These are phyloP conservation scores for Protomyces arabidopsidicola DNA, from an alignment of 1,139 yeast genomes.

Conservation along the genomic window DNA sequence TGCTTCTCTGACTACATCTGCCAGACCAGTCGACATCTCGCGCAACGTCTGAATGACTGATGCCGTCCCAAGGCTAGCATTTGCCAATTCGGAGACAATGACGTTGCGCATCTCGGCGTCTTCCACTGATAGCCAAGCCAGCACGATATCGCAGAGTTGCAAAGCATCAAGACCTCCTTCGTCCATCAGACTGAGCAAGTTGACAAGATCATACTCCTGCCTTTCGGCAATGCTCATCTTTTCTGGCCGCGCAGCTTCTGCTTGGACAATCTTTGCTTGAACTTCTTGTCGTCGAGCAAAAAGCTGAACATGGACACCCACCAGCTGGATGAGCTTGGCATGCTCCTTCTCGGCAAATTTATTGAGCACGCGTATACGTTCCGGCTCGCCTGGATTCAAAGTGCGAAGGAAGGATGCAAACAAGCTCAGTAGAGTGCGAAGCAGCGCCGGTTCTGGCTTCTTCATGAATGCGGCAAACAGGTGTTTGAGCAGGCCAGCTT, in stretches of 20 bases:
- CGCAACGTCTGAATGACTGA: not conserved
- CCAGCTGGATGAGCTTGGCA: constrained; percentile 33
- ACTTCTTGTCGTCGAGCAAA: constrained; percentile 17
- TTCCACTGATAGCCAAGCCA: constrained; percentile 39
- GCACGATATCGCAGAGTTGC: constrained; percentile 34
- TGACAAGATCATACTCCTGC: constrained; percentile 32
- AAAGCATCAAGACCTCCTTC: constrained; percentile 35
- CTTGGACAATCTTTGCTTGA: constrained; percentile 24
- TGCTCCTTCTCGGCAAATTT: constrained; percentile 36
- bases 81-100: not conserved
- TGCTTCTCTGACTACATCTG: constrained; percentile 2
- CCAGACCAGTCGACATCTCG: not conserved
- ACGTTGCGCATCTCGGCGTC: constrained; percentile 26
- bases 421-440: constrained; percentile 34
- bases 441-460: constrained; percentile 25
- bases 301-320: constrained; percentile 30
- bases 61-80: not conserved
- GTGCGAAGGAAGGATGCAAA: constrained; percentile 36
- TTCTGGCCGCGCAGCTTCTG: constrained; percentile 10
- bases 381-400: constrained; percentile 37
- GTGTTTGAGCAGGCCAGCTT: constrained; percentile 37
- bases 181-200: constrained; percentile 35
- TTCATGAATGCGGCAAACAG: constrained; percentile 35
- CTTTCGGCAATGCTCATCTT: constrained; percentile 30
- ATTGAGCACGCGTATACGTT: constrained; percentile 36